Conservation (phyloP, 352 stramenopile genomes). For the Globisporangium yorkense region DNA sequence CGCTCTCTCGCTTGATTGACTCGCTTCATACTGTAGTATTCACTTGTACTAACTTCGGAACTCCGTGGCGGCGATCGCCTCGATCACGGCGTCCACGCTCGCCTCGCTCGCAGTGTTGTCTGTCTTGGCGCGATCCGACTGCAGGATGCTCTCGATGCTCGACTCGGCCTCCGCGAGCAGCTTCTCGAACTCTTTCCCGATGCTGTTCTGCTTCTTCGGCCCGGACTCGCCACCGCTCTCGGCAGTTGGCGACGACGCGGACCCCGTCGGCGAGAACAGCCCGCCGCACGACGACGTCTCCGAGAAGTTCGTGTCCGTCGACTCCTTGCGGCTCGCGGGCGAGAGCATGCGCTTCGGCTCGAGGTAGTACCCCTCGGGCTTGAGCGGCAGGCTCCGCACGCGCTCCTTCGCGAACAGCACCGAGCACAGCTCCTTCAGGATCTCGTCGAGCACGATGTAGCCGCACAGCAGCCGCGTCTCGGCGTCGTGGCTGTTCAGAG, state of each 20-base stretch:
- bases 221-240: conserved; percentile 1
- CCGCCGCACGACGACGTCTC: conserved; percentile 26
- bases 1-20: too few relatives aligned
- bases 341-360: conserved; percentile 46
- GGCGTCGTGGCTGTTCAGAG: conserved; percentile 53
- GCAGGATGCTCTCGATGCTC: conserved; percentile 46
- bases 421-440: conserved; percentile 82
- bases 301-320: conserved; percentile 34
- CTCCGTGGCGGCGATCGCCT: conserved; percentile 8
- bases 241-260: too few relatives aligned
- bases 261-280: conserved; percentile 4
- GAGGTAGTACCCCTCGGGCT: conserved; percentile 81
- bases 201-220: conserved; percentile 28
- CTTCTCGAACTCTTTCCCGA: conserved; percentile 63
- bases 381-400: conserved; percentile 64
- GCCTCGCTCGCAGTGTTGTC: conserved; percentile 6
- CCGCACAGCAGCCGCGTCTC: conserved; percentile 62
- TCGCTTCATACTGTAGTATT: not conserved
- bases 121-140: conserved; percentile 1
- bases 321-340: conserved; percentile 16
- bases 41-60: not conserved
- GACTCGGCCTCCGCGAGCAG: conserved; percentile 66
- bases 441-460: conserved; percentile 79
- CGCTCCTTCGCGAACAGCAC: conserved; percentile 73
- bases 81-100: conserved; percentile 12